phyloP scores from a whole-genome alignment of 164 flowering plant genomes.

The Liquidambar formosana region DNA sequence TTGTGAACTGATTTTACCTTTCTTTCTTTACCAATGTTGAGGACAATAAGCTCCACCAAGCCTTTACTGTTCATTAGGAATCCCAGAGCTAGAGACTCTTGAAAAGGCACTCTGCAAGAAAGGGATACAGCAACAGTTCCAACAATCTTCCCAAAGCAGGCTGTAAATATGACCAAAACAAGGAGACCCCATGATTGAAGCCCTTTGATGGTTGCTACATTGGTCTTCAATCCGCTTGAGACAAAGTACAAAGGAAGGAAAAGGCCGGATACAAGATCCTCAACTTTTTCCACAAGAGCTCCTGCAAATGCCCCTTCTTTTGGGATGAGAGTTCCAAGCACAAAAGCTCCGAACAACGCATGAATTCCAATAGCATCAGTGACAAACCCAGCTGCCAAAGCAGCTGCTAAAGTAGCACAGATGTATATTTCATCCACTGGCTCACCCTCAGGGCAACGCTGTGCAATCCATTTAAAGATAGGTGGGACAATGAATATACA shows the following conservation, averaged over 20 bases:
- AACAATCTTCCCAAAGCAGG: constrained; percentile 77
- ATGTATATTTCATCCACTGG: constrained; percentile 64
- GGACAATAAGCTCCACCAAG: constrained; percentile 85
- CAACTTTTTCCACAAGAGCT: constrained; percentile 72
- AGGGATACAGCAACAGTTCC: constrained; percentile 63
- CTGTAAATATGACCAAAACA: constrained; percentile 61
- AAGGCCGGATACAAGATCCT: constrained; percentile 82
- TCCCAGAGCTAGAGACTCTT: constrained; percentile 66
- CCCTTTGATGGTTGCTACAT: constrained; percentile 74
- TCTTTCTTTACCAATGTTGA: constrained; percentile 83
- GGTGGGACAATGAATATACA: constrained; percentile 36
- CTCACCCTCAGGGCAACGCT: constrained; percentile 58
- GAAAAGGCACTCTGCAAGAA: constrained; percentile 39
- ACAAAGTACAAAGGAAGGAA: constrained; percentile 79
- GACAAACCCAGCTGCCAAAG: constrained; percentile 63
- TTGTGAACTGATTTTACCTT: constrained; percentile 31
- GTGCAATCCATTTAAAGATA: constrained; percentile 53
- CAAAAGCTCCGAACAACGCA: constrained; percentile 82
- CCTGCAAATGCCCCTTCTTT: constrained; percentile 73
- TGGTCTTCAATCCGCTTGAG: constrained; percentile 80
- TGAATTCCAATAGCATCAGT: constrained; percentile 84
- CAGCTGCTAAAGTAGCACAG: constrained; percentile 53
- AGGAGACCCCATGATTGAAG: constrained; percentile 82
- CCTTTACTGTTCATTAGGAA: constrained; percentile 87
- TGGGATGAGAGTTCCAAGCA: constrained; percentile 69